Percentiles rank a stretch among this genome's conserved stretches.
Evolutionary conservation across 2,329 filamentous ascomycete species (phyloP).

Genomic region (Alternaria hordeiaustralica): DNA sequence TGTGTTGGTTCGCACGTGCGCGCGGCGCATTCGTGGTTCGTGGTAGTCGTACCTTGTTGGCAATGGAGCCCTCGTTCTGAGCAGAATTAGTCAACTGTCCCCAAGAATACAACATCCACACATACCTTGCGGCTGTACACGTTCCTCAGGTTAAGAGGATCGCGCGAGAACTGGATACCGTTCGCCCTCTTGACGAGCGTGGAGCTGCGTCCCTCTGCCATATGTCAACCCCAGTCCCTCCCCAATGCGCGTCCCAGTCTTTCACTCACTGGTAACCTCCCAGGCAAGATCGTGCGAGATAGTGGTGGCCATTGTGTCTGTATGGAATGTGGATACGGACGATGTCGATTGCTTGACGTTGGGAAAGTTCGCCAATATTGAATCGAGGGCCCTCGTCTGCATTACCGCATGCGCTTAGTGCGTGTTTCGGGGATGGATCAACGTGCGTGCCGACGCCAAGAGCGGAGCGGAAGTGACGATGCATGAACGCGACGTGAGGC

Average conservation of each 20-base stretch:
- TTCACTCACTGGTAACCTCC: constrained; percentile 88
- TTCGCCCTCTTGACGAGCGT: constrained; percentile 92
- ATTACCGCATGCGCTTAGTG: constrained; percentile 35
- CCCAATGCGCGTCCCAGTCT: not conserved
- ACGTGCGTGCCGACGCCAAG: constrained; percentile 17
- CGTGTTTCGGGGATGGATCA: constrained; percentile 30
- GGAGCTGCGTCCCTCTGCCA: constrained; percentile 81
- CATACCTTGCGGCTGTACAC: constrained; percentile 86
- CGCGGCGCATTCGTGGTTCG: constrained; percentile 14
- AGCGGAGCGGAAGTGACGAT: constrained; percentile 20
- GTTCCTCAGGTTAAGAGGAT: constrained; percentile 93
- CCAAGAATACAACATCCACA: constrained; percentile 1
- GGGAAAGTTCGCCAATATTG: constrained; percentile 29
- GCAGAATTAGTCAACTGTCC: constrained; percentile 31
- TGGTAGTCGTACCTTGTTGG: constrained; percentile 75
- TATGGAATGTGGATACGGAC: constrained; percentile 38
- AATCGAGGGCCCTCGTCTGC: constrained; percentile 35
- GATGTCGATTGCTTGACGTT: constrained; percentile 25
- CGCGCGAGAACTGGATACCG: constrained; percentile 88
- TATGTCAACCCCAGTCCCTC: constrained; percentile 19
- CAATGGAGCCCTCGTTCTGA: constrained; percentile 90
- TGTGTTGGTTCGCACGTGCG: not conserved
- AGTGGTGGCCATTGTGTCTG: constrained; percentile 59
- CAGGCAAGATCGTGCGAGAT: constrained; percentile 91
- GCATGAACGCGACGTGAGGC: constrained; percentile 17